Evolutionary conservation across 2,329 filamentous ascomycete species (phyloP).

Genomic region (Annulohypoxylon truncatum): DNA sequence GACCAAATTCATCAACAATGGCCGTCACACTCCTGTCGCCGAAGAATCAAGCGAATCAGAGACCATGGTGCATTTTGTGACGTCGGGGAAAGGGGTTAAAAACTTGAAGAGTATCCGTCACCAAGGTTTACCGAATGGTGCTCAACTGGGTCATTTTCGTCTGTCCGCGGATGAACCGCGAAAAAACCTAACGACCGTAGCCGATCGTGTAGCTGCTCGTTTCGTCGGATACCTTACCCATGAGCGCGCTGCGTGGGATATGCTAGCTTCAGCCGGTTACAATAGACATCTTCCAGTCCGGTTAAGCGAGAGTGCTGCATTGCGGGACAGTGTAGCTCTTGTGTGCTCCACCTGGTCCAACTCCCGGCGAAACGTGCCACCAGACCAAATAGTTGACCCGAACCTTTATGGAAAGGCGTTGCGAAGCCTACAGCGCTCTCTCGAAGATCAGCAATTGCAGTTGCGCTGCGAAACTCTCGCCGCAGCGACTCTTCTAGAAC

Average conservation of each 20-base stretch:
- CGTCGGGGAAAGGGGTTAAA: not conserved
- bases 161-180: constrained; percentile 18
- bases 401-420: constrained; percentile 33
- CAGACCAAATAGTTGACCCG: constrained; percentile 19
- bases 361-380: constrained; percentile 15
- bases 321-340: constrained; percentile 31
- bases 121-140: constrained; percentile 21
- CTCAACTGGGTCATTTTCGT: constrained; percentile 28
- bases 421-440: constrained; percentile 28
- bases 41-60: not conserved
- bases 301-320: constrained; percentile 27
- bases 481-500: constrained; percentile 26
- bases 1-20: constrained; percentile 32
- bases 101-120: constrained; percentile 24
- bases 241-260: constrained; percentile 28
- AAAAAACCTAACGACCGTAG: constrained; percentile 23
- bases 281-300: constrained; percentile 25
- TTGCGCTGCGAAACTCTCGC: constrained; percentile 29
- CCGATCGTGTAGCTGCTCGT: constrained; percentile 32
- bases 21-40: not conserved
- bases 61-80: not conserved
- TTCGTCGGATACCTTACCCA: constrained; percentile 25
- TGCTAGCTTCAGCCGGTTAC: constrained; percentile 15
- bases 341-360: constrained; percentile 31
- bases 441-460: constrained; percentile 9